Base-by-base conservation (phyloP, 768 basidiomycete genomes). In the Lyophyllum decastes region DNA sequence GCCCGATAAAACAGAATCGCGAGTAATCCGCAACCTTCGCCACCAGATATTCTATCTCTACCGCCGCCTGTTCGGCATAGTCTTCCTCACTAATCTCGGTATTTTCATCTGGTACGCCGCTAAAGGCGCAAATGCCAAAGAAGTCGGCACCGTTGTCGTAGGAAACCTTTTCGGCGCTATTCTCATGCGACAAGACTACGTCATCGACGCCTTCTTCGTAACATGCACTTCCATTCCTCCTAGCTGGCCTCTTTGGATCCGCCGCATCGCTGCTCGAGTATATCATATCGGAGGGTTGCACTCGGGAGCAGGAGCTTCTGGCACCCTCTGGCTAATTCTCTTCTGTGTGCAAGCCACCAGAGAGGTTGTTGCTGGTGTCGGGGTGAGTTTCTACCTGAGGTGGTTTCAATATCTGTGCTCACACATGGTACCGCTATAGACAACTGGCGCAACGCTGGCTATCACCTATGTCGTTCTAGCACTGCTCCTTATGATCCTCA, bases 231-330 rank as follows among this genome's bases (percentile, higher is more conserved):
- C 80, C 27, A 79, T 80, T 24, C 83, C 83, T 14, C 51, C 72
- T 59, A 84, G 82, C 25, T 84, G 82, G 83, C 83, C 84, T 4
- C 68, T 86, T 48, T 66, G 73, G 33, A 82, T 86, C 50, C 79
- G 84, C 48, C 73, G 81, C 21, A 71, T 83, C 19, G 78, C 76
- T 62, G 84, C 82, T 22, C 73, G 83, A 41, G 83, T 85, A 1
- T 86, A 84, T 59, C 81, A 83, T 52, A 84, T 85, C 46, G 84
- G 84, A 25, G 84, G 84, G 62, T 69, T 85, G n/a, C 84, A 86
- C 64, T 83, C 82, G 14, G 83, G 83, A n/a, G 80, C 77, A 64
- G 83, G 79, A 12, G 74, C 81, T n/a, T 83, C 83, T 25, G 83
- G 82, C 1, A 68, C 79, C 0, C 71, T 83, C 1, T 86, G 84